A percentile compares a stretch with the other conserved stretches of the same genome.
These are phyloP conservation scores for Papiliotrema flavescens DNA, from an alignment of 1,284 basidiomycete species.

Conservation along the genomic window DNA sequence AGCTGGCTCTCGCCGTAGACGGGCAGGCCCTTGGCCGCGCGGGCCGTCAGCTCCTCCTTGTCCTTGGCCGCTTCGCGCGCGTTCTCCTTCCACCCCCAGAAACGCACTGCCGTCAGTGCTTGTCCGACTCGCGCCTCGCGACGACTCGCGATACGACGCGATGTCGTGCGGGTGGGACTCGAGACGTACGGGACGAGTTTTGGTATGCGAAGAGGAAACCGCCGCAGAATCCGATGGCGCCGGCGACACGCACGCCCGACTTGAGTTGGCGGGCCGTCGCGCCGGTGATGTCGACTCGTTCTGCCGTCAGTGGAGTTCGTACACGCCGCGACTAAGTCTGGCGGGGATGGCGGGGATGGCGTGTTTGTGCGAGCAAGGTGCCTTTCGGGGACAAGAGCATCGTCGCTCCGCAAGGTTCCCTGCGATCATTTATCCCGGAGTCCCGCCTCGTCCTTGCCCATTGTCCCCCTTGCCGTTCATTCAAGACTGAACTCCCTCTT, in stretches of 20 bases:
- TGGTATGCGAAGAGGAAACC: constrained; percentile 96
- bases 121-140: neutral
- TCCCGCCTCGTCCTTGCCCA: neutral
- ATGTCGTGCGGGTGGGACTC: neutral
- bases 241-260: constrained; percentile 49
- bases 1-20: constrained; percentile 80
- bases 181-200: constrained; percentile 69
- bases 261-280: constrained; percentile 8
- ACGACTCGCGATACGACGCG: neutral
- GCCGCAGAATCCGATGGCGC: constrained; percentile 67
- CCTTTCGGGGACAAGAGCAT: too few species aligned
- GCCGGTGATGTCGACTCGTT: constrained; percentile 21
- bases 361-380: too few species aligned
- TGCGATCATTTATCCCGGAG: too few species aligned
- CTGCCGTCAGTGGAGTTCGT: constrained; percentile 3
- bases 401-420: too few species aligned
- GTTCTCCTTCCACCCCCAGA: constrained; percentile 98
- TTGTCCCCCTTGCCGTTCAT: neutral
- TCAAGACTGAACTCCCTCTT: too few species aligned
- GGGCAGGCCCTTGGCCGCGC: constrained; percentile 68
- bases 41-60: constrained; percentile 67
- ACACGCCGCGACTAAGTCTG: neutral
- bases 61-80: constrained; percentile 73
- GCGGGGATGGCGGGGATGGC: too few species aligned
- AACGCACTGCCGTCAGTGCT: constrained; percentile 62